Percentiles rank a stretch among this genome's conserved stretches.
Evolutionary conservation across 1,139 yeast species (phyloP).

Genomic region (Taphrina populina): DNA sequence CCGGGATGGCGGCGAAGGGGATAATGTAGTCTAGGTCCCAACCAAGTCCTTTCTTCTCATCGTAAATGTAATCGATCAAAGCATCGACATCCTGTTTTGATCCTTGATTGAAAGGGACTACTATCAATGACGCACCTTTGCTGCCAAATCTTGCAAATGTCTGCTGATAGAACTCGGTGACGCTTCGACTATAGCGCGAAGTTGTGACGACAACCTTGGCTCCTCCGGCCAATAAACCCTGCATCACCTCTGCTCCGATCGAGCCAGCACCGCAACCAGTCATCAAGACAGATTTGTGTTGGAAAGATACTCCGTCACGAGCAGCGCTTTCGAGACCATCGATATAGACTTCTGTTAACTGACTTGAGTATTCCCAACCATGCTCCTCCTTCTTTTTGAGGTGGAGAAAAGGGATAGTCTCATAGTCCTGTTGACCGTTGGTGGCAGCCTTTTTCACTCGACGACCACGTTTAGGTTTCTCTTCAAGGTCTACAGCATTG

Average conservation of each 20-base stretch:
- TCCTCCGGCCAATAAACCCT: slow-evolving; percentile 95
- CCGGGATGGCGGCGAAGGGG: slow-evolving; percentile 99
- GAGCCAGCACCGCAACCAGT: slow-evolving; percentile 99
- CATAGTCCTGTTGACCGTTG: slow-evolving; percentile 49
- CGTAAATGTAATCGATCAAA: slow-evolving; percentile 79
- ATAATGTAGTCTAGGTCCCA: slow-evolving; percentile 96
- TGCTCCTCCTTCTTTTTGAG: slow-evolving; percentile 74
- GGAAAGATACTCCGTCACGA: slow-evolving; percentile 82
- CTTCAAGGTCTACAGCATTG: slow-evolving; percentile 29
- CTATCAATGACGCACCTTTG: slow-evolving; percentile 83
- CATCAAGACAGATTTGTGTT: slow-evolving; percentile 81
- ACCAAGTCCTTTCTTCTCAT: slow-evolving; percentile 87
- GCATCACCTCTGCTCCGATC: slow-evolving; percentile 94
- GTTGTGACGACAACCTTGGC: slow-evolving; percentile 96
- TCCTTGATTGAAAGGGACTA: slow-evolving; percentile 92
- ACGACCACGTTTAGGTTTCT: slow-evolving; percentile 30
- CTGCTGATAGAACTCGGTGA: slow-evolving; percentile 92
- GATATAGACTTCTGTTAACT: slow-evolving; percentile 71
- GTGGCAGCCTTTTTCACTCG: slow-evolving; percentile 44
- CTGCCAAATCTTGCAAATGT: slow-evolving; percentile 92
- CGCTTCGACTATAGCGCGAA: slow-evolving; percentile 88
- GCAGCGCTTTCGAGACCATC: slow-evolving; percentile 93
- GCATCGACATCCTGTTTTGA: slow-evolving; percentile 90
- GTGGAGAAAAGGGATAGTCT: slow-evolving; percentile 92
- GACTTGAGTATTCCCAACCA: slow-evolving; percentile 79